Base-by-base conservation (phyloP, 75 land plant species). In the Selaginella moellendorffii region DNA sequence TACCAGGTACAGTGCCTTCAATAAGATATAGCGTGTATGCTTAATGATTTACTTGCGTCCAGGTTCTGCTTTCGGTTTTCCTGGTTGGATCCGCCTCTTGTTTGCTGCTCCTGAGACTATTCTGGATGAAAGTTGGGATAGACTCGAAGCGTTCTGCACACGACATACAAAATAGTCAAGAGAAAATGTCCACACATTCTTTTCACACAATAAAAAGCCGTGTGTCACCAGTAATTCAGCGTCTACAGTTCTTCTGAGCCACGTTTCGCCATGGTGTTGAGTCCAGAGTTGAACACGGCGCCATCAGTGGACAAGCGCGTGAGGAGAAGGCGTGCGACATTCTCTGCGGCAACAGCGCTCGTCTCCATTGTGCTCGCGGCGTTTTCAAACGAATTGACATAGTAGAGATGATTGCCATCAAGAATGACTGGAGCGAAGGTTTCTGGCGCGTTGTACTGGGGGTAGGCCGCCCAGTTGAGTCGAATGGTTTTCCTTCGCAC, bases 301-400 rank as follows among this genome's bases (percentile, higher is more conserved):
- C n/a, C n/a, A n/a, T n/a, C n/a, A n/a, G n/a, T n/a, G 10, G 64
- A 27, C 24, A 76, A 30, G 42, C 95, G 83, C 1, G 87, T 85
- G 20, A 88, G 53, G 52, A 93, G 79, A 19, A 88, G 82, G 17
- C 98, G 81, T 29, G 90, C 96, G 56, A 93, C 82, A 67, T 93
- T 93, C 60, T 85, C 85, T 23, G 93, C 95, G 17, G 98, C 74
- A 26, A 93, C 90, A 24, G 98, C 85, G 70, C 87, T 76, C 31
- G 87, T 86, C 73, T 93, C 98, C 62, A 93, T 93, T 2, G 87
- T 76, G 63, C 96, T 85, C 18, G 98, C 98, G 18, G 85, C 96
- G 72, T 67, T 93, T 58, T 93, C 98, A 77, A 93, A 88, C 21
- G 96, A 74, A 76, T 93, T 93, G 24, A 85, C 67, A 60, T 93